Conservation (phyloP, 75 land plant genomes). For the Pinus albicaulis region DNA sequence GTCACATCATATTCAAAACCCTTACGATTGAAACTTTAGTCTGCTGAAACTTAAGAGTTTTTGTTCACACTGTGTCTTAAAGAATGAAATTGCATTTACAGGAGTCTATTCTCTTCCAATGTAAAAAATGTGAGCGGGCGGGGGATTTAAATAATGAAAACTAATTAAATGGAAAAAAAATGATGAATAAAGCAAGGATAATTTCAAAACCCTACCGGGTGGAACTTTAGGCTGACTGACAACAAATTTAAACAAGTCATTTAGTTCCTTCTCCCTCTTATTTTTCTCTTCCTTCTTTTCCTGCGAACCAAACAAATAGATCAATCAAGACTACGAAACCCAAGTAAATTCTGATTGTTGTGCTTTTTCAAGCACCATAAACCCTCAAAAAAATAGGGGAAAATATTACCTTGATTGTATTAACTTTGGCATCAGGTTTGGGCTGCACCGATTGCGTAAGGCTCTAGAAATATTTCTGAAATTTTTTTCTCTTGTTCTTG, state of each 20-base stretch:
- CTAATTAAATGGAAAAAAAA: conserved; percentile 7
- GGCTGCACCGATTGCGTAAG: conserved; percentile 85
- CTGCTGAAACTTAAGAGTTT: too few species aligned
- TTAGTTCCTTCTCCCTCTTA: conserved; percentile 92
- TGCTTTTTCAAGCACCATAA: too few species aligned
- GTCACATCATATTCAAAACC: not conserved
- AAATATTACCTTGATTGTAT: conserved; percentile 58
- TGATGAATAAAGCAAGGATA: not conserved
- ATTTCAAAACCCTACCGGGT: conserved; percentile 45
- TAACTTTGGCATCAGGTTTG: conserved; percentile 52
- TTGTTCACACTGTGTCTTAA: too few species aligned
- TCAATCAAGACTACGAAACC: not conserved
- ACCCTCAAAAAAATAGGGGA: conserved; percentile 1
- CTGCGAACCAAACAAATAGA: conserved; percentile 38
- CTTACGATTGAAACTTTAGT: not conserved
- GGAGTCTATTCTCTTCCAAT: too few species aligned
- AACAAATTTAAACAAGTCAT: conserved; percentile 94
- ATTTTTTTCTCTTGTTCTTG: conserved; percentile 98
- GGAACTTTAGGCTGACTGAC: conserved; percentile 98
- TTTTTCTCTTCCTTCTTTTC: conserved; percentile 99
- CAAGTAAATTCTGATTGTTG: too few species aligned
- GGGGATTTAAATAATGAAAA: not conserved
- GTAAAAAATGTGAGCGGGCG: too few species aligned
- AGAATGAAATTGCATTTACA: too few species aligned
- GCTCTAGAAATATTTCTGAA: conserved; percentile 94